Evolutionary conservation across 2,329 filamentous ascomycete genomes (phyloP).

Genomic region (Ilyonectria mors-panacis): DNA sequence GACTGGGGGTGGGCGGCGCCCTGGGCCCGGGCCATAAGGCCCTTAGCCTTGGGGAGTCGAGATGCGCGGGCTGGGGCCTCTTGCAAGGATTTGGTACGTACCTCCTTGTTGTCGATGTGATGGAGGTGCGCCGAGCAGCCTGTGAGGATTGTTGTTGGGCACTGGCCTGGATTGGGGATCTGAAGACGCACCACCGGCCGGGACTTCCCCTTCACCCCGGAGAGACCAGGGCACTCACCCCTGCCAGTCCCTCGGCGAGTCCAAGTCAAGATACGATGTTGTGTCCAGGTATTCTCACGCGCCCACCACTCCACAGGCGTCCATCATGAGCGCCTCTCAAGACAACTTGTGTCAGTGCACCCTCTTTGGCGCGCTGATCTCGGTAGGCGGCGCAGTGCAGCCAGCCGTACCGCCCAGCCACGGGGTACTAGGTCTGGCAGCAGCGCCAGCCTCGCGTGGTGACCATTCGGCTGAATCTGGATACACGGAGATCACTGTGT

Average conservation of each 20-base stretch:
- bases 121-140: constrained; percentile 6
- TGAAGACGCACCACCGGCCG: constrained; percentile 19
- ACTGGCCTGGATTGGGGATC: constrained; percentile 21
- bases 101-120: constrained; percentile 25
- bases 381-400: background rate
- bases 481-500: background rate
- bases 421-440: background rate
- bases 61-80: constrained; percentile 32
- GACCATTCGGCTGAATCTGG: constrained; percentile 12
- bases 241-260: constrained; percentile 15
- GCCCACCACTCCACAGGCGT: constrained; percentile 5
- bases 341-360: constrained; percentile 14
- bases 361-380: constrained; percentile 8
- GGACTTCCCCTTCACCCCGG: constrained; percentile 11
- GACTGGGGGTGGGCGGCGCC: constrained; percentile 39
- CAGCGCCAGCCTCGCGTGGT: background rate
- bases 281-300: constrained; percentile 14
- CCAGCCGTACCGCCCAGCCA: background rate
- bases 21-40: constrained; percentile 32
- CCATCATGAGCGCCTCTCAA: constrained; percentile 11
- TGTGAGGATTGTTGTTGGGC: constrained; percentile 9
- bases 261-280: constrained; percentile 22
- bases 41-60: constrained; percentile 27
- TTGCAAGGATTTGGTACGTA: constrained; percentile 29
- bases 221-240: constrained; percentile 16